These are phyloP conservation scores for Peronospora farinosa DNA, from an alignment of 352 stramenopile genomes.

Conservation along the genomic window DNA sequence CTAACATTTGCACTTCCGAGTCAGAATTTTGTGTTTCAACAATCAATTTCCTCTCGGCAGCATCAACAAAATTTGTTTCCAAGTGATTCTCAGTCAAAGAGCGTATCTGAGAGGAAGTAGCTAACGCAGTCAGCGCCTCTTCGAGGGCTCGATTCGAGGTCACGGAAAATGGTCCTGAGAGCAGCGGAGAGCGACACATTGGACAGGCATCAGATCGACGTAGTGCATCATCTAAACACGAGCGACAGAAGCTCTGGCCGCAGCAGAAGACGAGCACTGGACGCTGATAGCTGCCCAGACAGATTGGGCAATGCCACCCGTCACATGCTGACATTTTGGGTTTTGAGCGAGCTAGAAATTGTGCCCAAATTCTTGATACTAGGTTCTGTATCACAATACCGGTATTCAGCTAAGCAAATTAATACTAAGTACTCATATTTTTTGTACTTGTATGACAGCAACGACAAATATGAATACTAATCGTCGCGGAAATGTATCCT, in stretches of 20 bases:
- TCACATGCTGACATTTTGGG: conserved; percentile 11
- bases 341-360: too few relatives aligned
- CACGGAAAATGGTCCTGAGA: conserved; percentile 36
- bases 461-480: too few relatives aligned
- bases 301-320: conserved; percentile 51
- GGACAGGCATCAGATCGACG: conserved; percentile 40
- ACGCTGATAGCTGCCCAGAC: conserved; percentile 35
- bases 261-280: conserved; percentile 56
- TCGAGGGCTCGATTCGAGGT: conserved; percentile 48
- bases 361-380: too few relatives aligned
- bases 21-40: conserved; percentile 4
- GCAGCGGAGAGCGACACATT: conserved; percentile 51
- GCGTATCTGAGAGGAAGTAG: conserved; percentile 4
- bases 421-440: too few relatives aligned
- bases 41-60: conserved; percentile 13
- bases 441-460: too few relatives aligned
- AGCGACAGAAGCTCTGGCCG: conserved; percentile 58
- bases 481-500: too few relatives aligned
- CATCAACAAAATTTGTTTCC: conserved; percentile 3
- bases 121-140: conserved; percentile 28
- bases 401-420: too few relatives aligned
- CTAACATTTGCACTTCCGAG: conserved; percentile 11
- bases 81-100: neutral
- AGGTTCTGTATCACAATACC: too few relatives aligned
- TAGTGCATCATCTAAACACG: conserved; percentile 44